Evolutionary conservation across 495 filamentous ascomycete species (phyloP).

Genomic region (Monascus purpureus): DNA sequence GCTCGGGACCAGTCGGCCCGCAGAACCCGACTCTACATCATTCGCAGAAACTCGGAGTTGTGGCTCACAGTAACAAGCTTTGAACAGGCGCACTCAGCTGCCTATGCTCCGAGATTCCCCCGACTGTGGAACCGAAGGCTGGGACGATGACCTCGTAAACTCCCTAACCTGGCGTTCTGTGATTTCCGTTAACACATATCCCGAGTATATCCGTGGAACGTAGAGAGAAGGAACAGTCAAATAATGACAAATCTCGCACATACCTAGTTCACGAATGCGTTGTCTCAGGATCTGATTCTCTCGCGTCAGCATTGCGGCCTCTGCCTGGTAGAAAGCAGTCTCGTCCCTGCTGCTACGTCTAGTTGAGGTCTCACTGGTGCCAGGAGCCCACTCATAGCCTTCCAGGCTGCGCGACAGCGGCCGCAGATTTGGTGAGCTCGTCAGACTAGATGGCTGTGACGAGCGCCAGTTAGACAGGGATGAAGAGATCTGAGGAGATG

Average conservation of each 20-base stretch:
- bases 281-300: slow-evolving; percentile 90
- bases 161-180: not conserved
- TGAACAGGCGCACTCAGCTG: no score
- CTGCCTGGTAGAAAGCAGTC: slow-evolving; percentile 78
- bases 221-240: no score
- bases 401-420: slow-evolving; percentile 16
- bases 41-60: no score
- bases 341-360: slow-evolving; percentile 53
- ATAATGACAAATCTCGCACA: not conserved
- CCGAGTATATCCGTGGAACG: no score
- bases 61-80: no score
- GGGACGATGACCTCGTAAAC: no score
- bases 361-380: slow-evolving; percentile 12
- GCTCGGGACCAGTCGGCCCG: no score
- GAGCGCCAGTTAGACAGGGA: slow-evolving; percentile 39
- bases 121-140: no score
- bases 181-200: no score
- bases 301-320: slow-evolving; percentile 69
- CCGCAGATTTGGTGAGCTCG: slow-evolving; percentile 22
- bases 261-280: slow-evolving; percentile 65
- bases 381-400: slow-evolving; percentile 16
- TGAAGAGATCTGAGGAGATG: slow-evolving; percentile 19
- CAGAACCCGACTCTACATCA: no score
- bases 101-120: no score
- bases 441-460: slow-evolving; percentile 22